Evolutionary conservation across 2,329 filamentous ascomycete species (phyloP).

Genomic region (Aspergillus amoenus): DNA sequence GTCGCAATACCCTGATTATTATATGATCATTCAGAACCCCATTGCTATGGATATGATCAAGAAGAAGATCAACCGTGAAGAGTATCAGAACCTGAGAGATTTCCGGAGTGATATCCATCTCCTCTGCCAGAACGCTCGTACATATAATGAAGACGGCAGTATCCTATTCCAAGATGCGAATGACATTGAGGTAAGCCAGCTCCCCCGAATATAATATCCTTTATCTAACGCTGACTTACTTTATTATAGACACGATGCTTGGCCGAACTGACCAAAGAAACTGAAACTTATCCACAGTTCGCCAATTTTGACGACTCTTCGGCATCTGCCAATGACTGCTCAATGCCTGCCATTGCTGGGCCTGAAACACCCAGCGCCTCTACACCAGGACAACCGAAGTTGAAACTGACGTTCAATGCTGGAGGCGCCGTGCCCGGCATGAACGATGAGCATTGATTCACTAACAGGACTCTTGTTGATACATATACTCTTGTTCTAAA

Average conservation of each 20-base stretch:
- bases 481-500: conserved; percentile 13
- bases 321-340: conserved; percentile 50
- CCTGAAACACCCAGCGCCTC: conserved; percentile 63
- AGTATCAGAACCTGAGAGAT: conserved; percentile 79
- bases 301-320: conserved; percentile 55
- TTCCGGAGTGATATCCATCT: conserved; percentile 79
- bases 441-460: conserved; percentile 21
- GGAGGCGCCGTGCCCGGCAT: conserved; percentile 33
- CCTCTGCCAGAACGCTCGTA: conserved; percentile 87
- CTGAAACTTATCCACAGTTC: conserved; percentile 56
- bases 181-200: conserved; percentile 78
- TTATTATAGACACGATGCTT: conserved; percentile 48
- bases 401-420: conserved; percentile 65
- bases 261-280: conserved; percentile 54
- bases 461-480: conserved; percentile 13
- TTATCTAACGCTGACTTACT: conserved; percentile 7
- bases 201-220: neutral
- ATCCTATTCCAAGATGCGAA: conserved; percentile 90
- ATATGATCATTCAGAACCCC: conserved; percentile 84
- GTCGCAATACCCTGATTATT: conserved; percentile 91
- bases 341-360: conserved; percentile 46
- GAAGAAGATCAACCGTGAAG: conserved; percentile 92
- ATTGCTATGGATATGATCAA: conserved; percentile 97
- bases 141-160: conserved; percentile 95
- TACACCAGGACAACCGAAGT: conserved; percentile 58